These are phyloP conservation scores for Penicillium sp. DNA, from an alignment of 2,329 filamentous ascomycete genomes.

Conservation along the genomic window DNA sequence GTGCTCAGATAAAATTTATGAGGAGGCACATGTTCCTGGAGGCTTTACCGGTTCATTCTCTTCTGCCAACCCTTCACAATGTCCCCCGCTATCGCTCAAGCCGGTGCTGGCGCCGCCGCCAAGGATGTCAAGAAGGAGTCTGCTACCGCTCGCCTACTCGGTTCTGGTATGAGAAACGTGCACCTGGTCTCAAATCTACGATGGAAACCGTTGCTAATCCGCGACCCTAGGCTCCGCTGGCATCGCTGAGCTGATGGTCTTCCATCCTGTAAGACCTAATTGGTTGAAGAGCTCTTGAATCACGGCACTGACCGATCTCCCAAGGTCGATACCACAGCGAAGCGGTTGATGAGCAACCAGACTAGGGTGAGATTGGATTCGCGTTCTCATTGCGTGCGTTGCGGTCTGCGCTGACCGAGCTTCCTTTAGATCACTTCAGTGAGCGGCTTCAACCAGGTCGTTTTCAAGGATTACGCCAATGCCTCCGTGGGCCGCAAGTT, in stretches of 20 bases:
- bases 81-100: conserved; percentile 53
- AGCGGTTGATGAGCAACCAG: conserved; percentile 99
- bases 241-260: conserved; percentile 88
- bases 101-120: conserved; percentile 47
- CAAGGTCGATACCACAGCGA: conserved; percentile 95
- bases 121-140: conserved; percentile 80
- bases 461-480: conserved; percentile 84
- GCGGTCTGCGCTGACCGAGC: conserved; percentile 7
- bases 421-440: conserved; percentile 53
- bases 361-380: conserved; percentile 56
- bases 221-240: conserved; percentile 70
- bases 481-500: conserved; percentile 74
- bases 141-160: conserved; percentile 78
- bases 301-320: conserved; percentile 21
- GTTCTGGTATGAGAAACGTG: conserved; percentile 66
- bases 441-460: conserved; percentile 76
- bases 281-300: neutral
- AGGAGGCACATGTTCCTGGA: conserved; percentile 19
- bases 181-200: neutral
- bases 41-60: conserved; percentile 14
- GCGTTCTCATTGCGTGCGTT: conserved; percentile 3
- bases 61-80: conserved; percentile 35
- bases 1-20: conserved; percentile 25
- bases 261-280: conserved; percentile 69
- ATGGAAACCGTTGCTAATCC: conserved; percentile 13